Conservation (phyloP, 2,329 filamentous ascomycete genomes). For the Aspergillus fumigatus region DNA sequence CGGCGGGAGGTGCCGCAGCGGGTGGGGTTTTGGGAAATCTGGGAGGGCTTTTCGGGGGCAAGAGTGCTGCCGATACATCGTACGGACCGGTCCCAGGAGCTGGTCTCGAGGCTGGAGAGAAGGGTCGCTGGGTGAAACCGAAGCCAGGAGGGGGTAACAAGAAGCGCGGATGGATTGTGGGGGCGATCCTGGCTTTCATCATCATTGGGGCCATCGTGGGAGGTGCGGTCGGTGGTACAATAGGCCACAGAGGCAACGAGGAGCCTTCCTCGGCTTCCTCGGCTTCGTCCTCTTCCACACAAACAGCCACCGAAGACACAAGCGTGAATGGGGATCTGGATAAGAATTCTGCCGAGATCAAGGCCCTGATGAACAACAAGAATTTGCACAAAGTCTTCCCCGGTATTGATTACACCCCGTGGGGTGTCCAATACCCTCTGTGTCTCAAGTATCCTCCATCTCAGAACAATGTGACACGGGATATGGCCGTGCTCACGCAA, state of each 20-base stretch:
- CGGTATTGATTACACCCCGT: conserved; percentile 90
- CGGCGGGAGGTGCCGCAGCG: conserved; percentile 41
- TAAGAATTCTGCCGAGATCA: conserved; percentile 73
- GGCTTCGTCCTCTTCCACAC: conserved; percentile 29
- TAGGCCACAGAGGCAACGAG: conserved; percentile 52
- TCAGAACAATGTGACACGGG: conserved; percentile 91
- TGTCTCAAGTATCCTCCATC: conserved; percentile 73
- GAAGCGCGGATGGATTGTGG: conserved; percentile 65
- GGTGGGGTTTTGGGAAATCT: conserved; percentile 43
- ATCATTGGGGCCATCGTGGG: conserved; percentile 66
- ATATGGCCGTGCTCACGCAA: conserved; percentile 84
- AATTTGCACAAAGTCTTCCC: conserved; percentile 90
- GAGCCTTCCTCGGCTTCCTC: conserved; percentile 17
- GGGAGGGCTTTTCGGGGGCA: conserved; percentile 37
- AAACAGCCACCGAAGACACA: conserved; percentile 57
- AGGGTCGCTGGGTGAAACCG: conserved; percentile 58
- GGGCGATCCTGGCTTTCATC: conserved; percentile 61
- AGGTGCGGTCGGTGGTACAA: conserved; percentile 67
- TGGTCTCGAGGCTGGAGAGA: conserved; percentile 47
- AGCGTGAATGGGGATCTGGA: conserved; percentile 64
- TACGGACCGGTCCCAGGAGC: conserved; percentile 53
- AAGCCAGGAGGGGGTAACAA: conserved; percentile 59
- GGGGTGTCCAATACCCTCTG: conserved; percentile 84
- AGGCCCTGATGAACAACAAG: conserved; percentile 72
- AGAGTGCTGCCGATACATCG: conserved; percentile 39